Evolutionary conservation across 306 rosid genomes (phyloP), one percentile per base, ranked within the genome.

Genomic region (Bauhinia variegata): DNA sequence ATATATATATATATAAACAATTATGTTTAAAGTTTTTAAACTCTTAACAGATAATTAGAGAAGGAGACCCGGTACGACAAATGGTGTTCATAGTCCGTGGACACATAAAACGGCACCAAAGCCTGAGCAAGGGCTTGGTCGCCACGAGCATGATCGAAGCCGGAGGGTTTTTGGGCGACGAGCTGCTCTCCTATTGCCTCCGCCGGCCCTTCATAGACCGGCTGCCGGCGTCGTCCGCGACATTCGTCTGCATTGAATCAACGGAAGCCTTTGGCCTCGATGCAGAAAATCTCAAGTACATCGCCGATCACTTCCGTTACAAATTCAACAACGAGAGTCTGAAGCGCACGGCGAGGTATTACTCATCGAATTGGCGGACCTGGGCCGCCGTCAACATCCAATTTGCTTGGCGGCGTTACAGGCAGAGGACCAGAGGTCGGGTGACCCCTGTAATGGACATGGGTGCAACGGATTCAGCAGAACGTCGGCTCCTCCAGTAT

Each of bases 351-450:
- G 95, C 99, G 0, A 88, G 99, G 66, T 95, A 90, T 57, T 95
- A 95, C 84, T 95, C 99, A 1, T 95, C 99, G 1, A 95, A 95
- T 77, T 95, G 99, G 99, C 68, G 99, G 62, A 95, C 99, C 3
- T 95, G 99, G 99, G 99, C 95, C 8, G 87, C 99, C 8, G 97
- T 95, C n/a, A 93, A 84, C 43, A 75, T 93, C 56, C 99, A 93
- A 67, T 69, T 93, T n/a, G 89, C 90, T 31, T 93, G 91, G 88
- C 77, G 81, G 43, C 86, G 92, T 59, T 82, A 88, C 91, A 80
- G 92, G 89, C 51, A 73, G 84, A 90, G 96, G 95, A 90, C 90
- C 7, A 66, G 85, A 78, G 88, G 92, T 83, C 92, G 96, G 0
- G 81, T 85, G 92, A 86, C 78, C 18, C 87, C 89, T 82, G 71